Evolutionary conservation across 148 eudicot species (phyloP).

Genomic region (Rhododendron molle): DNA sequence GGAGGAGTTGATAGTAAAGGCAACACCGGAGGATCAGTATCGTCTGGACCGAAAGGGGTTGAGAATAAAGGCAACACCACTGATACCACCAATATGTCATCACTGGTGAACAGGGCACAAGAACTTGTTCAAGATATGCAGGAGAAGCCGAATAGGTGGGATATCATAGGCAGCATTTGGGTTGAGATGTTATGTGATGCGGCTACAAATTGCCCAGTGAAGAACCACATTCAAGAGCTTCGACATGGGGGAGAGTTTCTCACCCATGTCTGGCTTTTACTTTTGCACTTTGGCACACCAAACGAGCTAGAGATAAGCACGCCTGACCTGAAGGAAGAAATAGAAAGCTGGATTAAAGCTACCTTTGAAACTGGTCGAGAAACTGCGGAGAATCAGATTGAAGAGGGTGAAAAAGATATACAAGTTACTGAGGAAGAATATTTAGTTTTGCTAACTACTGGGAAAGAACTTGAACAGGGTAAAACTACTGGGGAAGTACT

Average conservation of each 20-base stretch:
- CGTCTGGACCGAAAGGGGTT: too few species aligned
- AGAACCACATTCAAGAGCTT: background rate
- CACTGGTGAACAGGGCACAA: background rate
- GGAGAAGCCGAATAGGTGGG: background rate
- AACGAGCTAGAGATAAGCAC: background rate
- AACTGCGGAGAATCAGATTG: background rate
- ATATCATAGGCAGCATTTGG: background rate
- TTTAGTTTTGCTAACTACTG: too few species aligned
- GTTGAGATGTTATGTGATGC: background rate
- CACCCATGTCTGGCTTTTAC: background rate
- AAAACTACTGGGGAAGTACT: background rate
- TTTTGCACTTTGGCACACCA: background rate
- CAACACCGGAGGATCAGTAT: background rate
- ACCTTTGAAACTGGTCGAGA: fast-evolving
- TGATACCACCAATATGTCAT: too few species aligned
- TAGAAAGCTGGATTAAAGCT: fast-evolving
- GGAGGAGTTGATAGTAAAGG: too few species aligned
- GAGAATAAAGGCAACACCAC: too few species aligned
- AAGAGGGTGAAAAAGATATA: background rate
- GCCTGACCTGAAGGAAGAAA: background rate
- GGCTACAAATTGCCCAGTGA: background rate
- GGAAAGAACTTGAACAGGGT: background rate
- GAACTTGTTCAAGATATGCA: background rate
- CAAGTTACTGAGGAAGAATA: background rate
- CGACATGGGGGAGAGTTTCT: background rate